Conservation (phyloP, 495 filamentous ascomycete genomes). For the Annulohypoxylon stygium region DNA sequence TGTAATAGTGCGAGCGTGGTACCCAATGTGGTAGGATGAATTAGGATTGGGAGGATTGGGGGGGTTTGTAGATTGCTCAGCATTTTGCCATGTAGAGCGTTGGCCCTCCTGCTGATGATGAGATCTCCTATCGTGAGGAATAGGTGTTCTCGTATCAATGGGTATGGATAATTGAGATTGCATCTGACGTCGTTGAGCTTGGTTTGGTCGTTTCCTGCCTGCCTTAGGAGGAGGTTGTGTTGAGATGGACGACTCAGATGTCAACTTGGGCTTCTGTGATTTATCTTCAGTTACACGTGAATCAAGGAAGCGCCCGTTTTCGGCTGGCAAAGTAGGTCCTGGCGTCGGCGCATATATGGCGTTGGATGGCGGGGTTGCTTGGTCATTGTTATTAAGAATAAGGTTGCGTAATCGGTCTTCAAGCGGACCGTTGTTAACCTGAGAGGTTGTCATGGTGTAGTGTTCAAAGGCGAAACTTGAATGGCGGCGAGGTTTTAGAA, state of each 20-base stretch:
- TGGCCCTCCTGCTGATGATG: constrained; percentile 46
- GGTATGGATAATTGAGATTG: constrained; percentile 65
- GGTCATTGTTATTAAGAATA: constrained; percentile 54
- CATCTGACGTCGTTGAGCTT: constrained; percentile 68
- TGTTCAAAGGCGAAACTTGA: constrained; percentile 7
- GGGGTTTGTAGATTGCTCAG: constrained; percentile 9
- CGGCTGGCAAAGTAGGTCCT: constrained; percentile 2
- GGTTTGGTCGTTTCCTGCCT: constrained; percentile 64
- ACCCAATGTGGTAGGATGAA: constrained; percentile 17
- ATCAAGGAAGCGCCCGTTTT: neutral
- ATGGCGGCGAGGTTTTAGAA: constrained; percentile 1
- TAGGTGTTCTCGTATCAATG: constrained; percentile 57
- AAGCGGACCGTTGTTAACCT: constrained; percentile 43
- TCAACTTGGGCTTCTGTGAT: constrained; percentile 16
- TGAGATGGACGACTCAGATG: constrained; percentile 4
- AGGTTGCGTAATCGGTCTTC: constrained; percentile 60
- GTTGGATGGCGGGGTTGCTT: constrained; percentile 3
- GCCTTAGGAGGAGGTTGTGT: constrained; percentile 37
- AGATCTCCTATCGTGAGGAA: constrained; percentile 38
- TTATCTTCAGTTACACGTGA: constrained; percentile 13
- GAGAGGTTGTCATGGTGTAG: constrained; percentile 46
- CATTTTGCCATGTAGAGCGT: constrained; percentile 29
- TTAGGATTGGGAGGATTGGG: constrained; percentile 19
- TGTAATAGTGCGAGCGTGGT: constrained; percentile 11
- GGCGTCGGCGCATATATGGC: constrained; percentile 7